Base-by-base conservation (phyloP, 805 yeast species). In the Wickerhamiella azymoides region DNA sequence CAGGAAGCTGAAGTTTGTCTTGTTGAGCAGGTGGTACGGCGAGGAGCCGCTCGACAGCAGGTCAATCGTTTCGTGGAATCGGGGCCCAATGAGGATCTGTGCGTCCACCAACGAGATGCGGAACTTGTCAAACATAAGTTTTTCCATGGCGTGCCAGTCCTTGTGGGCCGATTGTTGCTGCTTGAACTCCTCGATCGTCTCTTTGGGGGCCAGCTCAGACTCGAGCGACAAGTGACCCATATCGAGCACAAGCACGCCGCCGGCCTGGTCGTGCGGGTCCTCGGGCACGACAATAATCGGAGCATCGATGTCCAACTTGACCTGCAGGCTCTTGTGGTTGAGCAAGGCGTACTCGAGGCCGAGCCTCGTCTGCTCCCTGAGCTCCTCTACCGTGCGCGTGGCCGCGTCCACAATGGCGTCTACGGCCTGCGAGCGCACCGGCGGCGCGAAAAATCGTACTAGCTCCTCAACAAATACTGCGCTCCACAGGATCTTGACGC, bases 381-480 rank as follows among this genome's bases (percentile, higher is more conserved):
- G 68, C 1, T 93, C 96, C 57, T 86, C 96, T 48, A 92, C 81
- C 0, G 96, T 88, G 0, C 88, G 84, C 50, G 88, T 95, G 0
- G 99, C 98, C 1, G 96, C 97, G 61, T 76, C 80, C 76, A 92
- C 76, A 21, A 93, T 75, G 9, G 92, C 92, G 32, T 86, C 89
- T 18, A 92, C 77, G 0, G 96, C 86, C 56, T 88, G 94, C 47
- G 79, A 68, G 54, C 88, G 94, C 24, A 77, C 77, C 17, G 96
- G 95, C 1, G 96, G 95, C 40, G 73, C 77, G 68, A 92, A 92
- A 57, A 93, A 89, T 48, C 61, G 64, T 13, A 74, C 70, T 42
- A 92, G 69, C 48, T 77, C 81, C 54, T 86, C 92, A 26, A 89
- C 69, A 53, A 92, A 83, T 38, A 69, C 72, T n/a, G 84, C 81